phyloP scores from a whole-genome alignment of 495 filamentous ascomycete genomes.

The Penicillium longicatenatum region DNA sequence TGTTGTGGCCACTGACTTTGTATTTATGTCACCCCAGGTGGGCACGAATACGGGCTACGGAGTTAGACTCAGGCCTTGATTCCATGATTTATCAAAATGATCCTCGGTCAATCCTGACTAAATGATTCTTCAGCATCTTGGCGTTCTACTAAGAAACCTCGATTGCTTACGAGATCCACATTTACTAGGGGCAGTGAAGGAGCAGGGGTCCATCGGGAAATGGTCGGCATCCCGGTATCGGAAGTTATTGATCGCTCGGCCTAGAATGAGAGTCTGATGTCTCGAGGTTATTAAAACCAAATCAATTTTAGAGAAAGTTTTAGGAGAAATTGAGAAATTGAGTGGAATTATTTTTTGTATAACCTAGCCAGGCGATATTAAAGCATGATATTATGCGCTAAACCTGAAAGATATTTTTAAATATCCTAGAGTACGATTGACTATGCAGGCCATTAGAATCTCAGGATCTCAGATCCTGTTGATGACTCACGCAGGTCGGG shows the following conservation, averaged over 20 bases:
- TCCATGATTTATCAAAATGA: not conserved
- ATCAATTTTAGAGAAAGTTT: not conserved
- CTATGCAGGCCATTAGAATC: not conserved
- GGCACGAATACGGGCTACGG: not conserved
- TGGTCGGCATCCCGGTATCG: constrained; percentile 1
- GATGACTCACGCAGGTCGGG: not conserved
- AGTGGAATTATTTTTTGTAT: too few species aligned
- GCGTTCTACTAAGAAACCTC: not conserved
- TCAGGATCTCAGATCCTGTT: not conserved
- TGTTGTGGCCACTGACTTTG: not conserved
- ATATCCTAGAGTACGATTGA: not conserved
- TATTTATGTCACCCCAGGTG: constrained; percentile 1
- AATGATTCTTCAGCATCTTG: constrained; percentile 7
- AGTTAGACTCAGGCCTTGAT: not conserved
- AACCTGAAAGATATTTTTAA: too few species aligned
- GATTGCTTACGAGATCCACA: not conserved
- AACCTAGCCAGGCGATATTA: too few species aligned
- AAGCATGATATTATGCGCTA: too few species aligned
- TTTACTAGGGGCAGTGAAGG: not conserved
- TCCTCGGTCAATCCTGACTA: constrained; percentile 4
- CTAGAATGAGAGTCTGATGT: too few species aligned
- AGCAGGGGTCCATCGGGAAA: not conserved
- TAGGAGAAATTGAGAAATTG: too few species aligned
- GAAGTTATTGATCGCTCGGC: not conserved
- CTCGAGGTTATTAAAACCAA: not conserved